phyloP scores from a whole-genome alignment of 148 eudicot species.

The Spergularia bocconei region DNA sequence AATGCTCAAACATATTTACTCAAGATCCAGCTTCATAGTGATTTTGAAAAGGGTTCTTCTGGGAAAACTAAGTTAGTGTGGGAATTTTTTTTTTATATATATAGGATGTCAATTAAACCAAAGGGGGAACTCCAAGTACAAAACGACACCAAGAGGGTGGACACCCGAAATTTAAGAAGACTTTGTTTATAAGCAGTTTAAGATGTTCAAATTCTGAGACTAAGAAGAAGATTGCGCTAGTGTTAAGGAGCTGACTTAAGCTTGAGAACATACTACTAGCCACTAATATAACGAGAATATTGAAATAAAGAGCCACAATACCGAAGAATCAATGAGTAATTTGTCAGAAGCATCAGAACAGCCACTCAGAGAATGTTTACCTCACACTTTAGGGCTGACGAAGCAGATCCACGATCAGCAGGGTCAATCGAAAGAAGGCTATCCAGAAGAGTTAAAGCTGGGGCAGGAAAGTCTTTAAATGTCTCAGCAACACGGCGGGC shows the following conservation, averaged over 20 bases:
- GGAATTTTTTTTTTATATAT: too few species aligned
- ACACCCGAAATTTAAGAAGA: too few species aligned
- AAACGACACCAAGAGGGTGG: too few species aligned
- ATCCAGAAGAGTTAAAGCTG: conserved; percentile 79
- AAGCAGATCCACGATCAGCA: conserved; percentile 83
- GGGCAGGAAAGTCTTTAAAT: conserved; percentile 75
- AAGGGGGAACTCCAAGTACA: too few species aligned
- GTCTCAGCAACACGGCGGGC: conserved; percentile 70
- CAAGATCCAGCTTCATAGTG: background rate
- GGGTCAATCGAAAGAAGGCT: conserved; percentile 85
- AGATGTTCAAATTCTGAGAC: background rate
- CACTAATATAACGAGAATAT: background rate
- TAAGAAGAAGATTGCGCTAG: background rate
- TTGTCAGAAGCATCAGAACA: background rate
- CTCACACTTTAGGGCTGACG: conserved; percentile 77
- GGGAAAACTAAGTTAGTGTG: too few species aligned
- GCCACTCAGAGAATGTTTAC: conserved; percentile 27
- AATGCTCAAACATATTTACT: background rate
- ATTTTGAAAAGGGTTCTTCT: too few species aligned
- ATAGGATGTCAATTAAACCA: too few species aligned
- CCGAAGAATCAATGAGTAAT: conserved; percentile 3
- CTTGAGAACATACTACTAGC: background rate
- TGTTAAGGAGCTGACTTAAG: background rate
- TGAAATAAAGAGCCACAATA: background rate
- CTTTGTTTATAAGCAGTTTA: background rate